Evolutionary conservation across 164 flowering plant genomes (phyloP).

Genomic region (Nymphaea colorata): DNA sequence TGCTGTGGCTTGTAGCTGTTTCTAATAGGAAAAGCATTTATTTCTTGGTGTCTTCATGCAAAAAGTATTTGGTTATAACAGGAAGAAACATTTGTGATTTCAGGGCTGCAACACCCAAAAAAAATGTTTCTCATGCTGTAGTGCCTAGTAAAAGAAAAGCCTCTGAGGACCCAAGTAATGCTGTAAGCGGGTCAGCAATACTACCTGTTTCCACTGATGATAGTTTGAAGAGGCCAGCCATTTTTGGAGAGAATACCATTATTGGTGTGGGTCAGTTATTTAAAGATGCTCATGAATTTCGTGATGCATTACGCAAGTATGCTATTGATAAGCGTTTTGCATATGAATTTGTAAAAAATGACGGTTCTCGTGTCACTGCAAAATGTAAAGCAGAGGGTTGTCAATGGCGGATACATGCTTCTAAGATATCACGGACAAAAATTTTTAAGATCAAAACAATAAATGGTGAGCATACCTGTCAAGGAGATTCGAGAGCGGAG

Average conservation of each 20-base stretch:
- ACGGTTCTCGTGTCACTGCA: conserved; percentile 57
- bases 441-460: conserved; percentile 53
- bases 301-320: conserved; percentile 58
- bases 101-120: not conserved
- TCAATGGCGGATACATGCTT: conserved; percentile 71
- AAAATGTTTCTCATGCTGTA: not conserved
- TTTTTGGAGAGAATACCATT: conserved; percentile 48
- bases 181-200: conserved; percentile 27
- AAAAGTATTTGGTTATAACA: no score
- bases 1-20: not conserved
- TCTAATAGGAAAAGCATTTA: not conserved
- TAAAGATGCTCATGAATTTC: conserved; percentile 45
- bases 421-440: conserved; percentile 55
- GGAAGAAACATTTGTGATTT: not conserved
- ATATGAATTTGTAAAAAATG: conserved; percentile 55
- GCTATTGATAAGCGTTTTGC: conserved; percentile 66
- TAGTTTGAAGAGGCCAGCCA: conserved; percentile 22
- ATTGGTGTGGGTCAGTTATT: conserved; percentile 75
- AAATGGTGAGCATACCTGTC: conserved; percentile 56
- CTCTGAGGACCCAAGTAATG: not conserved
- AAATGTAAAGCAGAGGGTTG: conserved; percentile 67
- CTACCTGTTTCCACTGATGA: conserved; percentile 11
- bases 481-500: conserved; percentile 41
- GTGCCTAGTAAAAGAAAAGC: not conserved
- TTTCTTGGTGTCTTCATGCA: no score